These are phyloP conservation scores for Apiospora kogelbergensis DNA, from an alignment of 2,329 filamentous ascomycete genomes.

Conservation along the genomic window DNA sequence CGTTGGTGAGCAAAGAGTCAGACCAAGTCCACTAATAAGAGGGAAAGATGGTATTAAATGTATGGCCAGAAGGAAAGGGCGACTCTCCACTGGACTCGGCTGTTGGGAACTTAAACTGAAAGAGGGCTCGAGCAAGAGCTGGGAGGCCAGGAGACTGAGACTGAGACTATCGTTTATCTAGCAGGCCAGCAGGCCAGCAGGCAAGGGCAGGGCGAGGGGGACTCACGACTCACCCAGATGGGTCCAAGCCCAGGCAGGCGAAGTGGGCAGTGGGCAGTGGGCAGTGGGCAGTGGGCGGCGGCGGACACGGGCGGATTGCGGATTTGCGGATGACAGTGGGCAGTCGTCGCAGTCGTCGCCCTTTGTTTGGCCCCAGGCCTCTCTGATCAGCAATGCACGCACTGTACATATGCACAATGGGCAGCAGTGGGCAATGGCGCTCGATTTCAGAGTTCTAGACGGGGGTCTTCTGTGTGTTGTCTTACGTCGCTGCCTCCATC, in stretches of 20 bases:
- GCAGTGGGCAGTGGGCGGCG: not conserved
- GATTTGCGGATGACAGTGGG: not conserved
- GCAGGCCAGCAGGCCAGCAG: not conserved
- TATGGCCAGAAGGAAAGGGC: not conserved
- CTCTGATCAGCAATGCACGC: not conserved
- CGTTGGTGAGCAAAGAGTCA: not conserved
- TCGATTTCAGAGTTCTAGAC: not conserved
- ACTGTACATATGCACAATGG: not conserved
- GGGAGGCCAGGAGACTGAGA: not conserved
- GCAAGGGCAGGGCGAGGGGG: no score
- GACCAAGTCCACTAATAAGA: not conserved
- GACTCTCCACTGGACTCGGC: not conserved
- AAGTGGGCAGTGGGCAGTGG: not conserved
- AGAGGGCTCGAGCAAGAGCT: not conserved
- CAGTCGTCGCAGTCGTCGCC: not conserved
- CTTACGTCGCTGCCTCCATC: not conserved
- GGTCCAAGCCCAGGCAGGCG: not conserved
- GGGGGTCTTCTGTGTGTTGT: not conserved
- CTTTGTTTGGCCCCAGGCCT: not conserved
- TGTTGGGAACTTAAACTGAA: not conserved
- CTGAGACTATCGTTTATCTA: slow-evolving; percentile 1
- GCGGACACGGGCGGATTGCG: not conserved
- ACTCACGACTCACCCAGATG: no score
- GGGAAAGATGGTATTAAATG: not conserved
- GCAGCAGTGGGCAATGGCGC: not conserved